Percentiles rank a stretch among this genome's conserved stretches.
Evolutionary conservation across 2,329 filamentous ascomycete species (phyloP).

Genomic region (Neobulgaria alba): DNA sequence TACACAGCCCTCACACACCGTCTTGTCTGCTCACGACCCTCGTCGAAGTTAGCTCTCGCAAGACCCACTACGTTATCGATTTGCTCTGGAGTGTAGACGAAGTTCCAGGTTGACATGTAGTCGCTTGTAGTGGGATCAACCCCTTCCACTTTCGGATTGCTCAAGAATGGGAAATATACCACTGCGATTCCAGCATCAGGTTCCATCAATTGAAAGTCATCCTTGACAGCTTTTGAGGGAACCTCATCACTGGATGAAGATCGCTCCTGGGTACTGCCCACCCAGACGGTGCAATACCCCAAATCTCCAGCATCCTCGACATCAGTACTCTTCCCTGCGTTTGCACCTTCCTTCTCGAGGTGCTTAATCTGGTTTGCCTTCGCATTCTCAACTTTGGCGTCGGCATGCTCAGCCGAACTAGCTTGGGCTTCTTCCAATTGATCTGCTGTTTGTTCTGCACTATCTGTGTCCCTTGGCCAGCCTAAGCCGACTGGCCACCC

Average conservation of each 20-base stretch:
- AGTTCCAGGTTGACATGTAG: conserved; percentile 96
- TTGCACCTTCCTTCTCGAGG: conserved; percentile 20
- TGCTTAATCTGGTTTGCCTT: conserved; percentile 37
- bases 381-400: conserved; percentile 55
- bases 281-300: conserved; percentile 91
- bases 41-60: conserved; percentile 77
- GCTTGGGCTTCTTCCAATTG: conserved; percentile 61
- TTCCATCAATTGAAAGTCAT: conserved; percentile 63
- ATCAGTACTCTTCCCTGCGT: conserved; percentile 11
- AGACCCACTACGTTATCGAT: conserved; percentile 77
- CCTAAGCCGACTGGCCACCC: conserved; percentile 94
- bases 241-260: conserved; percentile 45
- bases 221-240: conserved; percentile 39
- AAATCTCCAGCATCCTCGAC: conserved; percentile 51
- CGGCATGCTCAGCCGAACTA: conserved; percentile 46
- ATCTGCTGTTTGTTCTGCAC: conserved; percentile 49
- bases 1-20: conserved; percentile 81
- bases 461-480: conserved; percentile 64
- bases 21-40: conserved; percentile 70
- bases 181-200: conserved; percentile 80
- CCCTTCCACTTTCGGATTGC: conserved; percentile 68
- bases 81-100: conserved; percentile 86
- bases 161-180: conserved; percentile 81
- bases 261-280: conserved; percentile 73
- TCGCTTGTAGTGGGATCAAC: conserved; percentile 79